Evolutionary conservation across 345 rosid species (phyloP), one percentile per base, ranked within the genome.

Genomic region (Bretschneidera sinensis): DNA sequence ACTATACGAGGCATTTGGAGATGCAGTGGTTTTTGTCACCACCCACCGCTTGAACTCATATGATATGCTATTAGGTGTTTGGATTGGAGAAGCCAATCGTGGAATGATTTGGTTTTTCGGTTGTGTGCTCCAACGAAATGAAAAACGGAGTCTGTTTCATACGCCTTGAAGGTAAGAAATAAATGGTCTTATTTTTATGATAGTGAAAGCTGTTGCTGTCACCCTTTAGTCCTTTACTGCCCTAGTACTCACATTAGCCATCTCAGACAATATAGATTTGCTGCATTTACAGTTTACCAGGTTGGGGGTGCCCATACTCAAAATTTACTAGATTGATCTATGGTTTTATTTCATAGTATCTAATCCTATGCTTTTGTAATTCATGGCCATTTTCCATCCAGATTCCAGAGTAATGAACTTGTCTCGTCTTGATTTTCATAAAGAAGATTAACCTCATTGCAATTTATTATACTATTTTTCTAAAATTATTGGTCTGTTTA

Each of bases 51-150:
- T 83, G 63, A 85, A 80, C 59, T 65, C 74, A 16, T 83, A 80
- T 68, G 85, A 80, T 67, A 80, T 78, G 88, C 58, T 83, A 16
- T 62, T 83, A 17, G 88, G 85, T 18, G 61, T 81, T 60, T 83
- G 81, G 83, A 43, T 78, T 51, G 88, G 88, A 57, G 65, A 78
- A 28, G 88, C 78, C 72, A 83, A 78, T 78, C 72, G 76, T 68
- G 88, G 88, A 59, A 24, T 62, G 67, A 70, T 66, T 51, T 67
- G 80, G 34, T 83, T 80, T 62, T 76, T 83, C 25, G 72, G 88
- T 5, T 78, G 80, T 61, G 74, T 72, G 49, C 85, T 80, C 66
- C 67, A 78, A 54, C 73, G 78, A 54, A 83, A 80, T 45, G 88
- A 83, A 71, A 80, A 76, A 50, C 70, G 64, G 78, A 65, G 62